Evolutionary conservation across 345 rosid species (phyloP).

Genomic region (Eucalyptus pauciflora): DNA sequence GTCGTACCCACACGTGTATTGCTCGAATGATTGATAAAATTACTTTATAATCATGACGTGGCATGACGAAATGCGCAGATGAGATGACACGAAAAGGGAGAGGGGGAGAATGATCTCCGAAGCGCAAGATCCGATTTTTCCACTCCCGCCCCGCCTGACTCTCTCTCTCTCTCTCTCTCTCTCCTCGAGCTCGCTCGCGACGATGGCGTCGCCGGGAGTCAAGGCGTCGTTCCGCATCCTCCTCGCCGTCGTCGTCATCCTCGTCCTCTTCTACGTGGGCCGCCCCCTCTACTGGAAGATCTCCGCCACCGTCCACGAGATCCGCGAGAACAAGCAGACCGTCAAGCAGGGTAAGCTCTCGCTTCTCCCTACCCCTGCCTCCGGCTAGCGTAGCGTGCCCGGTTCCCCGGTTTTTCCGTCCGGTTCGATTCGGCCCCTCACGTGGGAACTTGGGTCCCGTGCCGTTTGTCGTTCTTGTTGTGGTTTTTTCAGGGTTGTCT

Average conservation of each 20-base stretch:
- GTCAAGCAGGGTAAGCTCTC: conserved; percentile 46
- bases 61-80: background rate
- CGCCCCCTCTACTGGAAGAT: conserved; percentile 93
- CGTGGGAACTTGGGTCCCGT: background rate
- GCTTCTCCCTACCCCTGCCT: background rate
- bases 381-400: background rate
- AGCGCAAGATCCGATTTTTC: background rate
- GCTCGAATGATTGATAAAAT: background rate
- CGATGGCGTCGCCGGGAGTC: conserved; percentile 21
- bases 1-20: no score
- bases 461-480: background rate
- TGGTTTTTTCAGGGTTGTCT: conserved; percentile 30
- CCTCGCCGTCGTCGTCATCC: conserved; percentile 9
- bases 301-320: conserved; percentile 84
- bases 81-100: background rate
- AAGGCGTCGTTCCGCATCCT: conserved; percentile 32
- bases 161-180: background rate
- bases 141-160: background rate
- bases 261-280: conserved; percentile 52
- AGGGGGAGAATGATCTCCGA: background rate
- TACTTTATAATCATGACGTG: background rate
- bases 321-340: conserved; percentile 74
- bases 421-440: background rate
- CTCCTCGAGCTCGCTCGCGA: background rate
- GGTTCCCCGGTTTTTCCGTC: background rate